Evolutionary conservation across 441 rosid species (phyloP), one percentile per base, ranked within the genome.

Genomic region (Bruguiera hainesii): DNA sequence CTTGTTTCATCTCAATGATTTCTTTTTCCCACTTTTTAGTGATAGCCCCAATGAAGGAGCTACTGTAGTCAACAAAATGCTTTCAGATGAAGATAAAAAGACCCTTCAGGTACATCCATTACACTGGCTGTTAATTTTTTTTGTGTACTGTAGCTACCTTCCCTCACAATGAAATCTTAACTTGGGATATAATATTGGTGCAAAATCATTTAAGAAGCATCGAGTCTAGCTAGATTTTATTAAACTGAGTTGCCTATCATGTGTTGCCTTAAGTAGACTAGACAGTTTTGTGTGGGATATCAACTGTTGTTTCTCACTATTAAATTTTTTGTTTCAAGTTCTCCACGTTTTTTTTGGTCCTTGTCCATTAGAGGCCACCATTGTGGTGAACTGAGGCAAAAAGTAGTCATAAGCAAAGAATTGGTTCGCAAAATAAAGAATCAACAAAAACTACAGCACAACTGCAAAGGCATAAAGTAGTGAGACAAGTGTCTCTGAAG

Each of bases 11-110:
- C 58, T 60, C 63, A 49, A 46, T 42, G 30, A 65, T 55, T 23
- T 60, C 62, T 67, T 53, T 60, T 37, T 42, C 3, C 48, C 70
- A 28, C 56, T 51, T 76, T 71, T 71, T 80, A 90, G 95, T 71
- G 84, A 78, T 37, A 76, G 75, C 68, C 82, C 91, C 71, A 65
- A 82, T 5, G 83, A 82, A 72, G 84, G 81, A 70, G 80, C 85
- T 49, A 26, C 71, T n/a, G 76, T 80, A 64, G 82, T 82, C 37
- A 81, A 80, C 59, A 87, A 83, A 60, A 75, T 82, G 78, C 77
- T 93, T 49, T 79, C 98, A 11, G 86, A 81, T 26, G 89, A 89
- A 75, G 90, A 89, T 80, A 87, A 80, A 79, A 70, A 75, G 73
- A 73, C 81, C 60, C 91, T 90, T 74, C 85, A 85, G 96, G 97